Evolutionary conservation across 331 rosid species (phyloP).

Genomic region (Quercus phellos): DNA sequence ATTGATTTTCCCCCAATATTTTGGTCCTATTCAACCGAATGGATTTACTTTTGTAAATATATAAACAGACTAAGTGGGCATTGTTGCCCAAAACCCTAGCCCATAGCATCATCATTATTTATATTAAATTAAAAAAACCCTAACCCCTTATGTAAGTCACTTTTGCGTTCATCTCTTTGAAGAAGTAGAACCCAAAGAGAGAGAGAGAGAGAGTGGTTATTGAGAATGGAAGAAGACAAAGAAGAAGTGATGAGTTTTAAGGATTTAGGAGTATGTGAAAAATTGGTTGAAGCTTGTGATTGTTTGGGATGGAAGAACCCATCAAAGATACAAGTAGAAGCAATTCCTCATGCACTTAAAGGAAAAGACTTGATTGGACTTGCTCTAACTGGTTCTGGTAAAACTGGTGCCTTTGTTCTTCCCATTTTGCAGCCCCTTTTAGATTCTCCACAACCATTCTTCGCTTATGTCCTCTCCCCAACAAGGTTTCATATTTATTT

Average conservation of each 20-base stretch:
- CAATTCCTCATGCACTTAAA: constrained; percentile 70
- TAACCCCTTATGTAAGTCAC: no score
- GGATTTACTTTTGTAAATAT: no score
- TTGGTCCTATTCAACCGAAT: no score
- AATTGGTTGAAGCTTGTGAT: constrained; percentile 60
- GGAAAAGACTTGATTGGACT: constrained; percentile 93
- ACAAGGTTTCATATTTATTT: constrained; percentile 51
- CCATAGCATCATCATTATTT: no score
- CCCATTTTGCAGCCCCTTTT: constrained; percentile 78
- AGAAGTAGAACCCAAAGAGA: no score
- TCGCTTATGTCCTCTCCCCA: constrained; percentile 76
- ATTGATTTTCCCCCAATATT: no score
- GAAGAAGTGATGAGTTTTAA: constrained; percentile 39
- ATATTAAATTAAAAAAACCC: no score
- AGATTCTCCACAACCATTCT: constrained; percentile 64
- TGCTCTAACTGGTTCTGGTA: constrained; percentile 87
- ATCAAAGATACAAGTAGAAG: constrained; percentile 61
- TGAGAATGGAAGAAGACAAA: constrained; percentile 33
- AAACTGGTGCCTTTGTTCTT: constrained; percentile 91
- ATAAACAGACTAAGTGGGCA: no score
- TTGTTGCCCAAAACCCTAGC: no score
- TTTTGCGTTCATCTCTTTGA: no score
- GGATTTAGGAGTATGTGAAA: constrained; percentile 53
- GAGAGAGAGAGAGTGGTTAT: not conserved
- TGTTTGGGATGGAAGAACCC: constrained; percentile 67